A percentile compares a stretch with the other conserved stretches of the same genome.
Conservation (phyloP, 148 eudicot genomes). For the Nyssa sinensis region DNA sequence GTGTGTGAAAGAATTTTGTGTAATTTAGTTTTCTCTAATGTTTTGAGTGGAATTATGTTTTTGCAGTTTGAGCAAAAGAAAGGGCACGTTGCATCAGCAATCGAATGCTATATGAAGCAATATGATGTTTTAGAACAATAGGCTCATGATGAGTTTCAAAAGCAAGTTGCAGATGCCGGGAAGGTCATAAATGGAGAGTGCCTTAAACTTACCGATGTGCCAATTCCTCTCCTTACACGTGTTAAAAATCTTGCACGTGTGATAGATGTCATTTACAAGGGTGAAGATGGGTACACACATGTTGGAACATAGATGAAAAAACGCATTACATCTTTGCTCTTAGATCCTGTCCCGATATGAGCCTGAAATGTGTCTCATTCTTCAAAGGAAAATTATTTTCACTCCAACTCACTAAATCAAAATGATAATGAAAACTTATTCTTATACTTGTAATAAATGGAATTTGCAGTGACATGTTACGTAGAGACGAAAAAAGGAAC, state of each 20-base stretch:
- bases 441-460: too few relatives aligned
- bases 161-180: conserved; percentile 14
- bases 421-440: too few relatives aligned
- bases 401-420: too few relatives aligned
- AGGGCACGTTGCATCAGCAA: conserved; percentile 17
- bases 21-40: not conserved
- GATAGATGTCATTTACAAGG: conserved; percentile 15
- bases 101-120: conserved; percentile 25
- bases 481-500: too few relatives aligned
- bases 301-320: not conserved
- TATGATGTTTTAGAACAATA: not conserved
- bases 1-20: not conserved
- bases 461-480: too few relatives aligned
- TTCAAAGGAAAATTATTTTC: too few relatives aligned
- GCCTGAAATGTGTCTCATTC: too few relatives aligned
- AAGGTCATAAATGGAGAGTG: conserved; percentile 21
- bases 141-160: conserved; percentile 3
- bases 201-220: conserved; percentile 10
- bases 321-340: too few relatives aligned
- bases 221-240: conserved; percentile 8
- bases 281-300: conserved; percentile 12
- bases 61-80: conserved; percentile 19
- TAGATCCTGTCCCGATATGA: too few relatives aligned
- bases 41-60: not conserved
- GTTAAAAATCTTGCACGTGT: conserved; percentile 17